A percentile compares a stretch with the other conserved stretches of the same genome.
phyloP scores from a whole-genome alignment of 2,329 filamentous ascomycete species.

The Hirsutella rhossiliensis region DNA sequence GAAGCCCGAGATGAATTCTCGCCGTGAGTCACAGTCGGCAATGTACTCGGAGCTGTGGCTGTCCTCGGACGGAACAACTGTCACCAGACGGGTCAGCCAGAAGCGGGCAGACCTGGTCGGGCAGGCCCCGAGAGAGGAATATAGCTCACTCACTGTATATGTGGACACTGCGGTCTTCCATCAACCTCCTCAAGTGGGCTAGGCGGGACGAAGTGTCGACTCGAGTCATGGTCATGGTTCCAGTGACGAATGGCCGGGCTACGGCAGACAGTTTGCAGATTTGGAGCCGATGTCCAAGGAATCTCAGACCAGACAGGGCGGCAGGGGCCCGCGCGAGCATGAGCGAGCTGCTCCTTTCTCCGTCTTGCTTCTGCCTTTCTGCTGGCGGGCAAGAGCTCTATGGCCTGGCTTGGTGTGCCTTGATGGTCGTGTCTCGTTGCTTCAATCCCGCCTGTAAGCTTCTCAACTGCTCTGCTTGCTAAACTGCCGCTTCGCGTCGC shows the following conservation, averaged over 20 bases:
- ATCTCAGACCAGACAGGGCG: background rate
- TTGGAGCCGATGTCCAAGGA: background rate
- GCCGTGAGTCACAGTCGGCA: conserved; percentile 82
- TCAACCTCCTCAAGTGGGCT: conserved; percentile 64
- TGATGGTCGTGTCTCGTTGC: no score
- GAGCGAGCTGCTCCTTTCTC: no score
- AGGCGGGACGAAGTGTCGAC: conserved; percentile 72
- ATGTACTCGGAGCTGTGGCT: conserved; percentile 98
- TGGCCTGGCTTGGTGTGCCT: no score
- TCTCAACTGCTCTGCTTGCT: no score
- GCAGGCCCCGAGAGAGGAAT: conserved; percentile 2
- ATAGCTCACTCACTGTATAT: conserved; percentile 61
- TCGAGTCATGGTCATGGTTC: conserved; percentile 15
- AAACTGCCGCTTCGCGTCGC: no score
- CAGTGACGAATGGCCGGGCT: background rate
- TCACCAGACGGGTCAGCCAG: background rate
- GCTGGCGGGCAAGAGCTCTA: no score
- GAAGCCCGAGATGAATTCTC: conserved; percentile 88
- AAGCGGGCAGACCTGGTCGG: background rate
- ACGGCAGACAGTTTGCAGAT: background rate
- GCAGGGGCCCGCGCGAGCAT: background rate
- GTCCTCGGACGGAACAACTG: conserved; percentile 94
- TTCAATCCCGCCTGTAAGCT: no score
- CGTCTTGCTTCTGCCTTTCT: no score
- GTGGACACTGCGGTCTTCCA: conserved; percentile 79